These are phyloP conservation scores for Binderoboletus segoi DNA, from an alignment of 1,284 basidiomycete species.

Conservation along the genomic window DNA sequence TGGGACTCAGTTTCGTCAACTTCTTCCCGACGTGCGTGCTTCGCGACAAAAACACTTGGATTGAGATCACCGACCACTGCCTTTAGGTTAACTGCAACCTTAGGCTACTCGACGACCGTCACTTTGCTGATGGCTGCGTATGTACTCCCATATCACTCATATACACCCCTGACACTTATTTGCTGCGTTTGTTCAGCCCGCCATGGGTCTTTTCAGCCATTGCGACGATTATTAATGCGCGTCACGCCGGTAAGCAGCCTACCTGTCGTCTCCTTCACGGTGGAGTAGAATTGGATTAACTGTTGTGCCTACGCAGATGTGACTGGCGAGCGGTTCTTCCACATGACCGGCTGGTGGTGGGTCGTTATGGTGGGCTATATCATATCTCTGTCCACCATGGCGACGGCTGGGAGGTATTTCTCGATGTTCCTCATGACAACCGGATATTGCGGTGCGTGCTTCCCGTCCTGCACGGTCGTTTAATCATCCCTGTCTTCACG, in stretches of 20 bases:
- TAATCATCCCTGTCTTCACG: too few species aligned
- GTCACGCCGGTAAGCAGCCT: conserved; percentile 58
- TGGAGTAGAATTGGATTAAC: not conserved
- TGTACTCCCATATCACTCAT: conserved; percentile 34
- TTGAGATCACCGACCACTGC: not conserved
- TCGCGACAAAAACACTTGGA: not conserved
- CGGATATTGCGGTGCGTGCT: conserved; percentile 50
- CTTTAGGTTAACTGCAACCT: conserved; percentile 58
- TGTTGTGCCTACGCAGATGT: not conserved
- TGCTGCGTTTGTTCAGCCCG: conserved; percentile 42
- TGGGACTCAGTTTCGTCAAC: conserved; percentile 71
- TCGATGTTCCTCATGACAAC: conserved; percentile 66
- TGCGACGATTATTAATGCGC: conserved; percentile 59
- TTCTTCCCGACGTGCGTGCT: conserved; percentile 68
- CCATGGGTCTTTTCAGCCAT: conserved; percentile 65
- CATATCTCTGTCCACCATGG: conserved; percentile 59
- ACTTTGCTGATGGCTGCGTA: conserved; percentile 68
- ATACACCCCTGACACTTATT: not conserved
- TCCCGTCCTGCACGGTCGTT: too few species aligned
- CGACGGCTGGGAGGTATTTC: conserved; percentile 59
- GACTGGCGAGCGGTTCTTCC: conserved; percentile 1
- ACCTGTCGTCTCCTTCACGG: not conserved
- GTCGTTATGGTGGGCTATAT: conserved; percentile 63
- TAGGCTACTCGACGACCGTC: conserved; percentile 63
- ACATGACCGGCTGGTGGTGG: conserved; percentile 45